Conservation (phyloP, 371 early-diverging fungal genomes). For the Choanephora cucurbitarum region DNA sequence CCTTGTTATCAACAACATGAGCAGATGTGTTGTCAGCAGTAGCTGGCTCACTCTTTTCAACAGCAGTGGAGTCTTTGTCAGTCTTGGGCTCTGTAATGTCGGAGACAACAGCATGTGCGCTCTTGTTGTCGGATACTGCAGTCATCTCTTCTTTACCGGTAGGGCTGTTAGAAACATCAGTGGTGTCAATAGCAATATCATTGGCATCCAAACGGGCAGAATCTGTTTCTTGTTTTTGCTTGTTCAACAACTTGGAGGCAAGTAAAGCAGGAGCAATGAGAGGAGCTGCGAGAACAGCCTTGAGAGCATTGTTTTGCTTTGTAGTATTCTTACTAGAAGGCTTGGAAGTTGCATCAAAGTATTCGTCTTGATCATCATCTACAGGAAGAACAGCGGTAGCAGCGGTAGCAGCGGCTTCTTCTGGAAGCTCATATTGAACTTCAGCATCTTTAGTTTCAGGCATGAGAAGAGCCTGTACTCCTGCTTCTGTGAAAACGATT, state of each 20-base stretch:
- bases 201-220: too few species aligned
- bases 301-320: neutral
- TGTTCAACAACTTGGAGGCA: slow-evolving; percentile 43
- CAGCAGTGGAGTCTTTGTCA: neutral
- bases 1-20: neutral
- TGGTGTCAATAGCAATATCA: too few species aligned
- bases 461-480: neutral
- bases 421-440: slow-evolving; percentile 14
- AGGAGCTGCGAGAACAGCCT: neutral
- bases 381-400: neutral
- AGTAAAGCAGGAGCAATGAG: slow-evolving; percentile 47
- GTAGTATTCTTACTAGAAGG: slow-evolving; percentile 16
- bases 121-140: neutral
- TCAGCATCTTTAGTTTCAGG: slow-evolving; percentile 13
- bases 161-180: too few species aligned
- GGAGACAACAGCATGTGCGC: neutral
- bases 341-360: slow-evolving; percentile 24
- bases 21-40: neutral
- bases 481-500: neutral
- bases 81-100: neutral
- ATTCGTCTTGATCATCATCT: slow-evolving; percentile 16
- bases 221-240: neutral
- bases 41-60: neutral
- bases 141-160: neutral
- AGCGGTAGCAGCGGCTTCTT: too few species aligned